Evolutionary conservation across 306 rosid species (phyloP), one percentile per base, ranked within the genome.

Genomic region (Leucaena leucocephala): DNA sequence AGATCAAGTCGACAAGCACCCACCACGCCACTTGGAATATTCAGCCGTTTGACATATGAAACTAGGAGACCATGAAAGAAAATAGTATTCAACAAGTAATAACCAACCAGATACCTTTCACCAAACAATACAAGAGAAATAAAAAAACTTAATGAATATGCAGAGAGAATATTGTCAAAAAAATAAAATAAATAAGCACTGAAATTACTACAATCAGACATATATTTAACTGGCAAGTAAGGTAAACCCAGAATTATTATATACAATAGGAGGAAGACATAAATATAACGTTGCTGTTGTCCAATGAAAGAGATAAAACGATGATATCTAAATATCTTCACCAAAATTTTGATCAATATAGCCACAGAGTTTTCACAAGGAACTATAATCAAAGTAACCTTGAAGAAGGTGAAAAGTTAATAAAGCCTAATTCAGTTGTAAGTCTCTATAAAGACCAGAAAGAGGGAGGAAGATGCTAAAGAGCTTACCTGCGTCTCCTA

Each of bases 11-110:
- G 92, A 75, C 98, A 96, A 74, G 98, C 97, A 77, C 99, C 99
- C 86, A 96, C 98, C 84, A 93, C 98, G 8, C 98, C 99, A 76
- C 99, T 96, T 44, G 99, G 99, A 86, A 93, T 91, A 83, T 95
- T 93, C 79, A 95, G 88, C 81, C 90, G 87, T 85, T 89, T 93
- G 78, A 96, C 98, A 81, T 96, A 93, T 48, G 97, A 84, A 86
- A 96, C 99, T 96, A 85, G n/a, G 58, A 68, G 39, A 83, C 61
- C 76, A 81, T 43, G 79, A 70, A 50, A 84, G 66, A 70, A 82
- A 84, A 38, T 65, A 46, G 75, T 17, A 34, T 4, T 42, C 52
- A 72, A 42, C 33, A 76, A 59, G 7, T 59, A 27, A 79, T 58
- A 17, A 35, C 27, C 39, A 54, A 45, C 48, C 61, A 61, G 74